These are phyloP conservation scores for Scenedesmus sp. DNA, from an alignment of 163 green algal species.

Conservation along the genomic window DNA sequence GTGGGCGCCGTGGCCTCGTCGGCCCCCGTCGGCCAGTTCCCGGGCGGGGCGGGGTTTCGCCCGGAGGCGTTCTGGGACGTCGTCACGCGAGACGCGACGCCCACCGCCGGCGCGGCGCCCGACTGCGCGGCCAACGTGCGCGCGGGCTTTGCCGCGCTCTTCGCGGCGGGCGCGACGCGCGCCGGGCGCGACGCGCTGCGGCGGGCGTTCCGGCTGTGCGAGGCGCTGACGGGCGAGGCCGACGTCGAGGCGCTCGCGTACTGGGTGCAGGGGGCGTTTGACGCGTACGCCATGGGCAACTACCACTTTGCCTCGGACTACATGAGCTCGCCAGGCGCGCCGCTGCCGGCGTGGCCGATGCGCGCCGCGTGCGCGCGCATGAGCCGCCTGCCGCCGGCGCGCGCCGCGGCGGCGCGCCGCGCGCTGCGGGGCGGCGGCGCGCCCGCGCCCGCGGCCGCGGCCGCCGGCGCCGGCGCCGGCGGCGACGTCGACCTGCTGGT, in stretches of 20 bases:
- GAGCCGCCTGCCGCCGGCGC: neutral
- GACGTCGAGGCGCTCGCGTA: slow-evolving; percentile 44
- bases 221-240: slow-evolving; percentile 1
- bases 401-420: slow-evolving; percentile 1
- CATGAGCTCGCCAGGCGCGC: slow-evolving; percentile 69
- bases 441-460: neutral
- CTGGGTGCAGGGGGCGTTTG: slow-evolving; percentile 70
- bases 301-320: slow-evolving; percentile 76
- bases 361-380: slow-evolving; percentile 73
- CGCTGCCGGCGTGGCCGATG: slow-evolving; percentile 80
- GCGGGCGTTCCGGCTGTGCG: slow-evolving; percentile 51
- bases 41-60: slow-evolving; percentile 49
- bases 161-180: slow-evolving; percentile 24
- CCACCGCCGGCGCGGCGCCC: slow-evolving; percentile 58
- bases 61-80: slow-evolving; percentile 62
- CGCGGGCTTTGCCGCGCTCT: slow-evolving; percentile 47
- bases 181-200: slow-evolving; percentile 42
- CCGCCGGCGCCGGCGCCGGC: neutral
- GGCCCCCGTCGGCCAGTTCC: slow-evolving; percentile 56
- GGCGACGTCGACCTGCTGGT: slow-evolving; percentile 32
- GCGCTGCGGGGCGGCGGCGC: too few species aligned
- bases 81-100: slow-evolving; percentile 76
- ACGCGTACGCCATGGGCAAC: slow-evolving; percentile 79
- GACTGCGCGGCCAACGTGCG: slow-evolving; percentile 70
- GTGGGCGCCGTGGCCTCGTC: slow-evolving; percentile 55